These are phyloP conservation scores for Xylaria bambusicola DNA, from an alignment of 495 filamentous ascomycete genomes.

Conservation along the genomic window DNA sequence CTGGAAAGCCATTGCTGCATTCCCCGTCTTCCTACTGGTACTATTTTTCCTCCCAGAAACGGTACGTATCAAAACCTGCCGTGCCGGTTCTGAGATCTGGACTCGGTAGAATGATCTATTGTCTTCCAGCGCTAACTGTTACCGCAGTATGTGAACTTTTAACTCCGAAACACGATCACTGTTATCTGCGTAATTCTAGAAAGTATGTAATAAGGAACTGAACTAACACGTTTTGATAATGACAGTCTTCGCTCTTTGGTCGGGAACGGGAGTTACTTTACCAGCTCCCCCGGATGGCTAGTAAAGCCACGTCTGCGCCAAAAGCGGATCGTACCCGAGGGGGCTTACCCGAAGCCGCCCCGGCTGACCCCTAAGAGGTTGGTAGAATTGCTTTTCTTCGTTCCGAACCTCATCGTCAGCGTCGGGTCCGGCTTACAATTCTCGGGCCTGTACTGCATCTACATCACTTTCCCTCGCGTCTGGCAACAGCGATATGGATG, in stretches of 20 bases:
- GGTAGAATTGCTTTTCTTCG: conserved; percentile 28
- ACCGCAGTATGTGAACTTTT: too few species aligned
- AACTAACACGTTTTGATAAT: too few species aligned
- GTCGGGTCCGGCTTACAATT: conserved; percentile 30
- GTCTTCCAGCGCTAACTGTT: too few species aligned
- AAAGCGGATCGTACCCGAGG: conserved; percentile 18
- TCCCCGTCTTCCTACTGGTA: conserved; percentile 27
- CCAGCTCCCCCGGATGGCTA: conserved; percentile 4
- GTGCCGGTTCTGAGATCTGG: too few species aligned
- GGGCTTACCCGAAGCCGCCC: conserved; percentile 27
- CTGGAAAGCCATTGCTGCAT: conserved; percentile 24
- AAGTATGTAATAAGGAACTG: too few species aligned
- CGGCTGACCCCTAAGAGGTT: conserved; percentile 26
- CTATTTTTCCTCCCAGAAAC: conserved; percentile 38
- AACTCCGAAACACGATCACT: too few species aligned
- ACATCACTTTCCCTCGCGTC: conserved; percentile 28
- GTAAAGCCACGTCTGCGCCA: conserved; percentile 18
- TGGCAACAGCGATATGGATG: conserved; percentile 34
- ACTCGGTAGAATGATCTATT: too few species aligned
- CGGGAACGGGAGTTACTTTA: conserved; percentile 29
- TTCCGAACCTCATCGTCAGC: conserved; percentile 28
- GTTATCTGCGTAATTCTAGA: too few species aligned
- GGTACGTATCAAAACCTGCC: too few species aligned
- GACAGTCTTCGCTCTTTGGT: conserved; percentile 31
- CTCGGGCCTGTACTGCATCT: conserved; percentile 29